phyloP scores from a whole-genome alignment of 768 basidiomycete species.

The Podaxis mareebaensis region DNA sequence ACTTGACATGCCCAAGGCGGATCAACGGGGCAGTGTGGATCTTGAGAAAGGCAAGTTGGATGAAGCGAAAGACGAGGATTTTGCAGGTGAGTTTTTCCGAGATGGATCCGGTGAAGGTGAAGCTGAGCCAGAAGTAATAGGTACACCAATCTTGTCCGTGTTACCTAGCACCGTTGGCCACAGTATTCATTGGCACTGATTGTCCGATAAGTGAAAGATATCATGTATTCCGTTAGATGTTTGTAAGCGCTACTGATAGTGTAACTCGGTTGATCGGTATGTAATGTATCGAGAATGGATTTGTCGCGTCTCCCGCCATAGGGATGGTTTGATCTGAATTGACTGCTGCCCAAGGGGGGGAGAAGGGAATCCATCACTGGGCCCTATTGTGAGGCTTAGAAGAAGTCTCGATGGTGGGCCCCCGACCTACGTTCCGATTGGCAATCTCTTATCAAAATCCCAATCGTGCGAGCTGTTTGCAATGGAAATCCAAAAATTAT shows the following conservation, averaged over 20 bases:
- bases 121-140: background rate
- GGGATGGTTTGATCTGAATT: background rate
- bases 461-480: background rate
- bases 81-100: background rate
- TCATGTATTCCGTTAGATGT: background rate
- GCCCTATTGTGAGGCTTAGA: background rate
- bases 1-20: background rate
- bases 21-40: background rate
- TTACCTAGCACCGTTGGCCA: background rate
- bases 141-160: background rate
- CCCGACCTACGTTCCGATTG: background rate
- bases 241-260: background rate
- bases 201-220: background rate
- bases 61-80: background rate
- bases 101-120: background rate
- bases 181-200: background rate
- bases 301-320: background rate
- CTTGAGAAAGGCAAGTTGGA: background rate
- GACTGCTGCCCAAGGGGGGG: background rate
- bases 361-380: background rate
- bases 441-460: background rate
- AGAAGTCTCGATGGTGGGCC: background rate
- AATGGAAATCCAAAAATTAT: background rate
- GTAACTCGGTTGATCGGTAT: too few relatives aligned
- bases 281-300: background rate